phyloP scores from a whole-genome alignment of 2,329 filamentous ascomycete species.

The Shiraia bambusicola region DNA sequence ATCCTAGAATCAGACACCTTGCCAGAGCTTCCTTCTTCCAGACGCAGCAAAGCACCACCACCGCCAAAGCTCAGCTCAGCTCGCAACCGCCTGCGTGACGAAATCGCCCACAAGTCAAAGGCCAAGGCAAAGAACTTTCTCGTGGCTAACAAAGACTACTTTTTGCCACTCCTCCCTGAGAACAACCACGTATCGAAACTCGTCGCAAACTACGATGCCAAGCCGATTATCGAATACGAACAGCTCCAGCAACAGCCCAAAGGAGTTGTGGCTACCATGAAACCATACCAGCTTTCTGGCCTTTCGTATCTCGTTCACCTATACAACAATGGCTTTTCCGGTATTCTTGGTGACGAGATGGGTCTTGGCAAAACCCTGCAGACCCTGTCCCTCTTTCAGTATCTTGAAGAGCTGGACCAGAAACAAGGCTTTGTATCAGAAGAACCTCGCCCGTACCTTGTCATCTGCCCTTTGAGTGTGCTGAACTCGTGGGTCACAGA shows the following conservation, averaged over 20 bases:
- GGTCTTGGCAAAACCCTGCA: slow-evolving; percentile 99
- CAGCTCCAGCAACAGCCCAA: slow-evolving; percentile 47
- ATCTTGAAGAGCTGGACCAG: slow-evolving; percentile 90
- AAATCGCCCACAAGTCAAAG: slow-evolving; percentile 47
- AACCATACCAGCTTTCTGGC: slow-evolving; percentile 97
- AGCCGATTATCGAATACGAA: slow-evolving; percentile 43
- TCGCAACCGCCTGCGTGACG: slow-evolving; percentile 45
- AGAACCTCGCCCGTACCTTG: slow-evolving; percentile 87
- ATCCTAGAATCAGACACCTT: slow-evolving; percentile 38
- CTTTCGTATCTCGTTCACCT: slow-evolving; percentile 98
- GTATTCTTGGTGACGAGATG: slow-evolving; percentile 98
- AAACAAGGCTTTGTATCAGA: slow-evolving; percentile 38
- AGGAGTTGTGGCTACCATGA: slow-evolving; percentile 61
- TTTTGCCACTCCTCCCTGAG: slow-evolving; percentile 50
- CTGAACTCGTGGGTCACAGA: slow-evolving; percentile 97
- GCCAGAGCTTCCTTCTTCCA: slow-evolving; percentile 8
- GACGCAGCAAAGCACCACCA: slow-evolving; percentile 11
- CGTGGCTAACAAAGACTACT: slow-evolving; percentile 48
- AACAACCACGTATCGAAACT: slow-evolving; percentile 49
- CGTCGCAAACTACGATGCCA: slow-evolving; percentile 16
- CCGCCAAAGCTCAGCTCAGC: slow-evolving; percentile 40
- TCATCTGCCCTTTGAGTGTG: slow-evolving; percentile 94
- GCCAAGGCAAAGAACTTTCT: slow-evolving; percentile 51
- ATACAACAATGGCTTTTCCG: slow-evolving; percentile 99
- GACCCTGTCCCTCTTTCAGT: slow-evolving; percentile 93